phyloP scores from a whole-genome alignment of 805 yeast species.

The Suhomyces vadensis region DNA sequence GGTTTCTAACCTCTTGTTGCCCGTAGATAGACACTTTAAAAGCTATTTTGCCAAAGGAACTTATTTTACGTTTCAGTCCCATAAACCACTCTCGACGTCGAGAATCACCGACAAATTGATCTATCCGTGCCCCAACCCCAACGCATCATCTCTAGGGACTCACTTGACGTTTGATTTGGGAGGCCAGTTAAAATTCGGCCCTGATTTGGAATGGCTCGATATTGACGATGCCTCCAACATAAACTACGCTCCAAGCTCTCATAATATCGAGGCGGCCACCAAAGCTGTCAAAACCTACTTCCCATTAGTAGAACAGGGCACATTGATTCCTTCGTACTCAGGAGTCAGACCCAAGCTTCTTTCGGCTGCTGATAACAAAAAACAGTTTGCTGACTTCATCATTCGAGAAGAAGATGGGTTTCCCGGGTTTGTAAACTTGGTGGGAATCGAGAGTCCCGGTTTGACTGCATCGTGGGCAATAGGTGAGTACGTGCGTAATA shows the following conservation, averaged over 20 bases:
- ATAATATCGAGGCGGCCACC: constrained; percentile 55
- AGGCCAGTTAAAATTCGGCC: constrained; percentile 81
- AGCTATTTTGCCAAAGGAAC: constrained; percentile 83
- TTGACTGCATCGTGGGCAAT: constrained; percentile 82
- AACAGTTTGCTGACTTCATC: constrained; percentile 66
- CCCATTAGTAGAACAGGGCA: constrained; percentile 54
- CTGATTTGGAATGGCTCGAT: constrained; percentile 82
- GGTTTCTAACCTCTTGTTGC: constrained; percentile 70
- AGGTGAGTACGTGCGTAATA: constrained; percentile 61
- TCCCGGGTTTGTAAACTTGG: constrained; percentile 75
- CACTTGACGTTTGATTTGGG: constrained; percentile 84
- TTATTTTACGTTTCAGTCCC: constrained; percentile 60
- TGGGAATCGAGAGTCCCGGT: constrained; percentile 92
- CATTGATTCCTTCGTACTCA: constrained; percentile 65
- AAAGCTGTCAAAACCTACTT: constrained; percentile 61
- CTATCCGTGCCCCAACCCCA: constrained; percentile 75
- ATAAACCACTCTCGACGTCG: constrained; percentile 38
- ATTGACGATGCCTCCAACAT: constrained; percentile 27
- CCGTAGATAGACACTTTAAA: constrained; percentile 55
- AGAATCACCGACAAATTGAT: constrained; percentile 40
- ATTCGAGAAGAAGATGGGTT: constrained; percentile 74
- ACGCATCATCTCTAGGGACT: constrained; percentile 78
- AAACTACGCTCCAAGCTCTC: constrained; percentile 50
- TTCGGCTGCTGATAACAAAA: constrained; percentile 40
- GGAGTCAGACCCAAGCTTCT: constrained; percentile 83